Evolutionary conservation across 495 filamentous ascomycete genomes (phyloP).

Genomic region (Penicillium silybi): DNA sequence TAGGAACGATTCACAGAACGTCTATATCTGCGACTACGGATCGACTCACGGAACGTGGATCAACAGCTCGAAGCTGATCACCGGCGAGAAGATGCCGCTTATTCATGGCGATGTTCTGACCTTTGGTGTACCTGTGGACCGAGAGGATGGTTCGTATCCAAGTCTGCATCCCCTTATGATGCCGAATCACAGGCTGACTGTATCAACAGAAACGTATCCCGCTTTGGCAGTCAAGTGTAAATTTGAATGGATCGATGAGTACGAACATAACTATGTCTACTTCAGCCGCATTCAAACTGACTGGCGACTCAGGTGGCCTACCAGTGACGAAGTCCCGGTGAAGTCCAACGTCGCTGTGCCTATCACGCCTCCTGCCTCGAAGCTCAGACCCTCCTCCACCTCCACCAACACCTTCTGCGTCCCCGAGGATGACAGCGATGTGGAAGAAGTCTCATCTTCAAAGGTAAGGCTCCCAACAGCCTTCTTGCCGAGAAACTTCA

Average conservation of each 20-base stretch:
- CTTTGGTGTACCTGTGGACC: slow-evolving; percentile 53
- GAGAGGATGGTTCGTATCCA: slow-evolving; percentile 39
- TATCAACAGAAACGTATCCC: slow-evolving; percentile 33
- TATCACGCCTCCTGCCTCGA: background rate
- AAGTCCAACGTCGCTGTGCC: background rate
- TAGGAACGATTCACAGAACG: slow-evolving; percentile 16
- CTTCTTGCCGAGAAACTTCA: background rate
- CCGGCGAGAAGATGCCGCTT: slow-evolving; percentile 33
- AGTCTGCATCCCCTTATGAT: background rate
- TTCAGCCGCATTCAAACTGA: background rate
- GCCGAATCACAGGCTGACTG: slow-evolving; percentile 5
- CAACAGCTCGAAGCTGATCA: slow-evolving; percentile 37
- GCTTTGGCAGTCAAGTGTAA: slow-evolving; percentile 36
- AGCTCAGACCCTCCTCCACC: slow-evolving; percentile 1
- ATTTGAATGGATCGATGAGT: slow-evolving; percentile 21
- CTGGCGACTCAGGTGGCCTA: background rate
- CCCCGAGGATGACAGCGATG: slow-evolving; percentile 42
- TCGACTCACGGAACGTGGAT: slow-evolving; percentile 58
- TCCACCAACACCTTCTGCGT: slow-evolving; percentile 43
- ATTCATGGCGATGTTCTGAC: slow-evolving; percentile 45
- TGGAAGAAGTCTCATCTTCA: slow-evolving; percentile 9
- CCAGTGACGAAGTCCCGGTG: background rate
- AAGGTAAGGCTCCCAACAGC: background rate
- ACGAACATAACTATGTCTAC: background rate
- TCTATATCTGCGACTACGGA: slow-evolving; percentile 47